These are phyloP conservation scores for Porcisia hertigi DNA, from an alignment of 208 protist genomes.

Conservation along the genomic window DNA sequence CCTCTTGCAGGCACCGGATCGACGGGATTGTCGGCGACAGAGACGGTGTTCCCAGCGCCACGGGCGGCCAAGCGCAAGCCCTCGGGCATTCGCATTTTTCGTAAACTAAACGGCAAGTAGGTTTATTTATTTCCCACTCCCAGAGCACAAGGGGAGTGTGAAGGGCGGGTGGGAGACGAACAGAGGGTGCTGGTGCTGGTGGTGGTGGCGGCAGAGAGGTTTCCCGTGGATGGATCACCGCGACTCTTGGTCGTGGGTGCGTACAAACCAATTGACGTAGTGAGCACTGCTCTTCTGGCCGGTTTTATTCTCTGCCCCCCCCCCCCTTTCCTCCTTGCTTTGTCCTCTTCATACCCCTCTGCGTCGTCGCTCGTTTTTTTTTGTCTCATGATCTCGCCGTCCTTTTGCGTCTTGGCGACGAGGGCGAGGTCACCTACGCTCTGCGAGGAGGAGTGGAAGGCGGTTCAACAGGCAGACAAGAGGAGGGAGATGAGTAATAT, in stretches of 20 bases:
- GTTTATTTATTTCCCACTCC: no score
- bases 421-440: no score
- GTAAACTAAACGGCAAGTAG: slow-evolving; percentile 28
- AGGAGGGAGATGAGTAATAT: no score
- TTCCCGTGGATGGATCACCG: not conserved
- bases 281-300: not conserved
- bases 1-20: not conserved
- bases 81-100: slow-evolving; percentile 20
- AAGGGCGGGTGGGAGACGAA: not conserved
- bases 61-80: slow-evolving; percentile 13
- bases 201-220: not conserved
- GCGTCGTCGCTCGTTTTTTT: no score
- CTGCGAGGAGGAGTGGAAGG: no score
- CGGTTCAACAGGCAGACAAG: no score
- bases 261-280: not conserved
- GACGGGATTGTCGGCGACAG: slow-evolving; percentile 2
- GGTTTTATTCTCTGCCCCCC: not conserved
- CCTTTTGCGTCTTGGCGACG: not conserved
- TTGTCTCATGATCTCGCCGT: not conserved
- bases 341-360: no score
- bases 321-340: not conserved
- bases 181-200: not conserved
- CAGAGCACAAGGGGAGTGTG: not conserved
- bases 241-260: not conserved
- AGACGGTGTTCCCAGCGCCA: slow-evolving; percentile 12